These are phyloP conservation scores for Cymbopogon citratus DNA, from an alignment of 176 grass and related monocot species.

Conservation along the genomic window DNA sequence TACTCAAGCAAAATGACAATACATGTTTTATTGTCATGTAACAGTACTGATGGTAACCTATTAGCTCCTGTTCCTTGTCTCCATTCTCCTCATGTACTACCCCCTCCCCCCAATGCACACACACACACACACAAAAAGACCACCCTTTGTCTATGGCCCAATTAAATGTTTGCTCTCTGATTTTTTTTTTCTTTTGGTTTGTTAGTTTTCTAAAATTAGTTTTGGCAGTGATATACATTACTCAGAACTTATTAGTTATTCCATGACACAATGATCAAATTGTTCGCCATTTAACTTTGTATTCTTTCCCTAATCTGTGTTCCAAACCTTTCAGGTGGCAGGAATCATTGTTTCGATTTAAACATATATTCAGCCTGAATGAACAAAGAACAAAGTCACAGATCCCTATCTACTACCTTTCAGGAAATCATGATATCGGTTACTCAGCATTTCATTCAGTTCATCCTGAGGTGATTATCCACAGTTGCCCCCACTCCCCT, in stretches of 20 bases:
- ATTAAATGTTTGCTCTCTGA: not conserved
- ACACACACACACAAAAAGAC: too few species aligned
- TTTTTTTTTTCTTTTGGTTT: not conserved
- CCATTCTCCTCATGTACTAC: too few species aligned
- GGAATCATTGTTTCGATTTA: constrained; percentile 77
- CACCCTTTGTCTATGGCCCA: too few species aligned
- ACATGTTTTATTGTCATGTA: not conserved
- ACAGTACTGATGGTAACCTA: not conserved
- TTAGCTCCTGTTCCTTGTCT: not conserved
- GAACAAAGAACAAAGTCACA: constrained; percentile 47
- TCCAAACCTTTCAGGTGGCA: constrained; percentile 66
- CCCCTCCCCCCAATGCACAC: too few species aligned
- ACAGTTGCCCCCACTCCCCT: not conserved
- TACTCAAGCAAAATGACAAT: not conserved
- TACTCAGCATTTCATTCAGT: constrained; percentile 63
- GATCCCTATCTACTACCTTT: constrained; percentile 74
- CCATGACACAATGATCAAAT: constrained; percentile 11
- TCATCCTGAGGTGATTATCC: constrained; percentile 62
- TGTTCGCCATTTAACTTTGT: not conserved
- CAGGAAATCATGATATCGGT: constrained; percentile 97
- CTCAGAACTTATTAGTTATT: not conserved
- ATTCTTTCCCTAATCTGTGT: constrained; percentile 18
- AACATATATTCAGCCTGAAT: constrained; percentile 83
- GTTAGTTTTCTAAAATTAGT: not conserved
- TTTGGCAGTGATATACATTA: not conserved